Conservation (phyloP, 306 rosid genomes). For the Malus asiatica region DNA sequence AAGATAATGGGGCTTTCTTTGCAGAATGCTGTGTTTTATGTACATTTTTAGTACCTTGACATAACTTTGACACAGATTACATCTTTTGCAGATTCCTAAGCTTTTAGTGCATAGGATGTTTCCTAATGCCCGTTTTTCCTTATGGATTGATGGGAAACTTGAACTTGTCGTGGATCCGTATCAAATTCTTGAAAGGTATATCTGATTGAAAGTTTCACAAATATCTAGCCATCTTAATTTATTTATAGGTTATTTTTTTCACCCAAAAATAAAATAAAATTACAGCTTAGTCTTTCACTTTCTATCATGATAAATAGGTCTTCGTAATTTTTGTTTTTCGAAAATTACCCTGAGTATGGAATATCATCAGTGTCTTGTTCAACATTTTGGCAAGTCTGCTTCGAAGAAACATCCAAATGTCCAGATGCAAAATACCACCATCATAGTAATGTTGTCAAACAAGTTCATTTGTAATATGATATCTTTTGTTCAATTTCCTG, state of each 20-base stretch:
- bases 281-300: background rate
- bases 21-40: background rate
- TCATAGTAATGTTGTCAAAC: background rate
- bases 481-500: background rate
- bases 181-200: slow-evolving; percentile 81
- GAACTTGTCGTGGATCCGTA: slow-evolving; percentile 90
- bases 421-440: background rate
- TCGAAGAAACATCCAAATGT: background rate
- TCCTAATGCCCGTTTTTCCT: slow-evolving; percentile 85
- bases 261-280: background rate
- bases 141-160: slow-evolving; percentile 94
- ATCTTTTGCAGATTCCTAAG: slow-evolving; percentile 75
- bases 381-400: background rate
- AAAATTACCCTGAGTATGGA: background rate
- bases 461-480: background rate
- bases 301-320: background rate
- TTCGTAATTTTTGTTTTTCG: background rate
- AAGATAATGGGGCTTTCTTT: background rate
- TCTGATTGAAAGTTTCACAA: background rate
- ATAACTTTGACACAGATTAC: slow-evolving; percentile 12
- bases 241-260: background rate
- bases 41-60: slow-evolving; percentile 5
- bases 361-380: background rate
- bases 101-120: slow-evolving; percentile 79
- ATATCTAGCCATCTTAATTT: background rate